phyloP scores from a whole-genome alignment of 352 stramenopile species.

The Phytophthora idaei region DNA sequence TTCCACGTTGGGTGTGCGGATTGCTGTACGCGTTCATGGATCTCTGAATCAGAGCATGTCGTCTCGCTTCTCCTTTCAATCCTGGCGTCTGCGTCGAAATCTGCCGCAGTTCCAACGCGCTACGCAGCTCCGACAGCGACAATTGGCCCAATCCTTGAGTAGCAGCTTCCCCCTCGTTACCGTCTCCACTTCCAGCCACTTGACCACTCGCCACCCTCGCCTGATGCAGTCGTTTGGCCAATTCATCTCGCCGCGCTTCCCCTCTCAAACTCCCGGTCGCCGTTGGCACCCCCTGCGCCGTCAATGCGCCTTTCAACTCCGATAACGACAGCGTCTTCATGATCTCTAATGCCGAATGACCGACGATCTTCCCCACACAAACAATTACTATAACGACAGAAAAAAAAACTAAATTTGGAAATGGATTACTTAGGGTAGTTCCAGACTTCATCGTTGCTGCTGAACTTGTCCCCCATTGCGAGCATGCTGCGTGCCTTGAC shows the following conservation, averaged over 20 bases:
- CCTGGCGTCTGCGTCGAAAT: constrained; percentile 51
- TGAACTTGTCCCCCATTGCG: too few relatives aligned
- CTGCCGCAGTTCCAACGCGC: constrained; percentile 34
- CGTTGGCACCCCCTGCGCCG: constrained; percentile 40
- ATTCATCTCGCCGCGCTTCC: constrained; percentile 37
- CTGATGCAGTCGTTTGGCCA: constrained; percentile 35
- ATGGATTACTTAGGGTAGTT: too few relatives aligned
- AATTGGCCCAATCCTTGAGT: constrained; percentile 7
- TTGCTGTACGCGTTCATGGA: constrained; percentile 31
- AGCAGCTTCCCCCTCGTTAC: neutral
- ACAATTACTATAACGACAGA: too few relatives aligned
- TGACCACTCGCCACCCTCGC: constrained; percentile 1
- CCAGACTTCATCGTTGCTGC: too few relatives aligned
- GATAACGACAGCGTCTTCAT: constrained; percentile 26
- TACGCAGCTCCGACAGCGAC: constrained; percentile 43
- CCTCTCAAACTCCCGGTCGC: constrained; percentile 41
- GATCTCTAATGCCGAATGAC: too few relatives aligned
- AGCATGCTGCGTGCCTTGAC: too few relatives aligned
- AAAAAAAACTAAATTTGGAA: too few relatives aligned
- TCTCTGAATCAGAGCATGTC: constrained; percentile 51
- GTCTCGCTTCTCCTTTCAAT: constrained; percentile 49
- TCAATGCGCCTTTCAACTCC: constrained; percentile 46
- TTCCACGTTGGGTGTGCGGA: neutral
- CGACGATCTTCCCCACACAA: too few relatives aligned
- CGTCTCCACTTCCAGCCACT: neutral